Evolutionary conservation across 1,139 yeast species (phyloP), one percentile per base, ranked within the genome.

Genomic region (Zygoascus meyerae): DNA sequence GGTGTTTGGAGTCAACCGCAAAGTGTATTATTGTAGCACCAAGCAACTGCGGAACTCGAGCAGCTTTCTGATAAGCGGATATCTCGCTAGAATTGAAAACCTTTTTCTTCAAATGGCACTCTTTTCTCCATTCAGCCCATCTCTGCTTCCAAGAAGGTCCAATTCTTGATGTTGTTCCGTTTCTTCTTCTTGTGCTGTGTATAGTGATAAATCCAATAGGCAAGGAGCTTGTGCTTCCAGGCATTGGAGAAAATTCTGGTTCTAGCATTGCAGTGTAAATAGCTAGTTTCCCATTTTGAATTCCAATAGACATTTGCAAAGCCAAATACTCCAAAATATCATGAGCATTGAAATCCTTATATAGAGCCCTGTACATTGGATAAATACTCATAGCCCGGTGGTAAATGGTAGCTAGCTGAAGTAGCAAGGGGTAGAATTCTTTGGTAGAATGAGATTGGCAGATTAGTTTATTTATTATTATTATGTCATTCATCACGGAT

Each of bases 1-100:
- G 52, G 34, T 12, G 36, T 14, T 41, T 42, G 1, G 51, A 50
- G 15, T 37, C 44, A n/a, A 51, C 51, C 2, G 48, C 54, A n/a
- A 52, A 46, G 29, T 43, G 41, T 40, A 17, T 31, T 17, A 43
- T 33, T n/a, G 39, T 35, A 18, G 29, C 37, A 10, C 31, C 21
- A n/a, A 26, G 18, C n/a, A 11, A 12, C 11, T 33, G 43, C 28
- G 32, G 5, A 32, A 40, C 32, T 11, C 37, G 32, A 32, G 37
- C 16, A n/a, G 43, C 43, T 14, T 17, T 31, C 17, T 30, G 34
- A 21, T 40, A 40, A 16, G 29, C 12, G 15, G 2, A 15, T 31
- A 16, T 33, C 14, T 6, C 30, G n/a, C 15, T 34, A 21, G 18
- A 7, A 16, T 39, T 39, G 42, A 31, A 31, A 9, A 21, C 16